These are phyloP conservation scores for Sporobolomyces pararoseus DNA, from an alignment of 768 basidiomycete genomes.

Conservation along the genomic window DNA sequence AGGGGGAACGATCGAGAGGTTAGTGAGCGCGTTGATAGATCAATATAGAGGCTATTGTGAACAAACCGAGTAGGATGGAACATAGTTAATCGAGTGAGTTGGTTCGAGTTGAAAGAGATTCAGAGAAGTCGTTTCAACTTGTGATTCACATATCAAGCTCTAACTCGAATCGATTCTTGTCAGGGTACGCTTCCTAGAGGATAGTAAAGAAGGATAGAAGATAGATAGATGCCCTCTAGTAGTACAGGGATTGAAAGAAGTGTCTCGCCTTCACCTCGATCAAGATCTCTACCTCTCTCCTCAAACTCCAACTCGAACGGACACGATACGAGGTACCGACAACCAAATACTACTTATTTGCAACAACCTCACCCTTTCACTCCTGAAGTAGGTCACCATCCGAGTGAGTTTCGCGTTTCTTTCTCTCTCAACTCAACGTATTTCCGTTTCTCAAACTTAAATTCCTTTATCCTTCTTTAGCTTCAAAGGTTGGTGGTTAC, in stretches of 20 bases:
- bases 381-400: background rate
- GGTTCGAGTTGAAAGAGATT: background rate
- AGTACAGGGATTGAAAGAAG: conserved; percentile 5
- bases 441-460: no score
- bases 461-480: no score
- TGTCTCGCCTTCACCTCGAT: background rate
- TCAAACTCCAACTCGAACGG: background rate
- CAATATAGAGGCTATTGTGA: background rate
- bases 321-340: background rate
- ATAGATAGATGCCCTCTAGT: conserved; percentile 3
- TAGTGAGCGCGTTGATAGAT: background rate
- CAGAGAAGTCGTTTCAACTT: background rate
- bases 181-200: no score
- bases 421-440: background rate
- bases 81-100: conserved; percentile 5
- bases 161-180: no score
- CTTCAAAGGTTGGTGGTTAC: background rate
- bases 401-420: background rate
- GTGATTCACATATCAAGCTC: no score
- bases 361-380: background rate
- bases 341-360: background rate
- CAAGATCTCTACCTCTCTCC: background rate
- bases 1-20: background rate
- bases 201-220: background rate
- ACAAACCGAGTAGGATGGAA: conserved; percentile 34